Conservation (phyloP, 371 early-diverging fungal genomes). For the Synchytrium microbalum region DNA sequence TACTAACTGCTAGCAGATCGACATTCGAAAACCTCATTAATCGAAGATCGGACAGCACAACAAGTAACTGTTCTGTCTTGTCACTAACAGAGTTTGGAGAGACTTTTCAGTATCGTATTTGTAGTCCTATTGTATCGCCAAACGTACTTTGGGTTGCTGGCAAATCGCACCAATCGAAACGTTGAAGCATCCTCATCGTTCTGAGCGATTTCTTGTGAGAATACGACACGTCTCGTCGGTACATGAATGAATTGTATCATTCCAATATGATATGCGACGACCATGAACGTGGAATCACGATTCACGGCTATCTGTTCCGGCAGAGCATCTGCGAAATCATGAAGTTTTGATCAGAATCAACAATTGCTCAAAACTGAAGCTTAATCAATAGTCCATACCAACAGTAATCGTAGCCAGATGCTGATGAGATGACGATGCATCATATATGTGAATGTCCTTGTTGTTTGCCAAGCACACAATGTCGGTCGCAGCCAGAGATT, state of each 20-base stretch:
- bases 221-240: constrained; percentile 10
- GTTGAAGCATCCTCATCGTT: background rate
- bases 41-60: constrained; percentile 12
- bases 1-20: constrained; percentile 16
- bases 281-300: constrained; percentile 16
- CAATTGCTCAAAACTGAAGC: background rate
- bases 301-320: constrained; percentile 17
- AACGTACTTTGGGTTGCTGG: background rate
- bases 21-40: constrained; percentile 25
- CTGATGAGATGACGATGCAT: background rate
- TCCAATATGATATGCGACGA: constrained; percentile 23
- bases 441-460: background rate
- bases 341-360: constrained; percentile 1
- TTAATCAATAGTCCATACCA: background rate
- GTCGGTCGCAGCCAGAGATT: background rate
- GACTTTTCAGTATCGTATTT: background rate
- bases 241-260: constrained; percentile 30
- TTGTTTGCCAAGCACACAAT: background rate
- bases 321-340: constrained; percentile 11
- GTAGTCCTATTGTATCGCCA: background rate
- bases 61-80: constrained; percentile 21
- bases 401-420: background rate
- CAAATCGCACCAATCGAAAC: constrained; percentile 13
- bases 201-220: constrained; percentile 14
- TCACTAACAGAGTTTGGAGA: background rate